phyloP scores from a whole-genome alignment of 2,329 filamentous ascomycete species.

The Microsporum canis region DNA sequence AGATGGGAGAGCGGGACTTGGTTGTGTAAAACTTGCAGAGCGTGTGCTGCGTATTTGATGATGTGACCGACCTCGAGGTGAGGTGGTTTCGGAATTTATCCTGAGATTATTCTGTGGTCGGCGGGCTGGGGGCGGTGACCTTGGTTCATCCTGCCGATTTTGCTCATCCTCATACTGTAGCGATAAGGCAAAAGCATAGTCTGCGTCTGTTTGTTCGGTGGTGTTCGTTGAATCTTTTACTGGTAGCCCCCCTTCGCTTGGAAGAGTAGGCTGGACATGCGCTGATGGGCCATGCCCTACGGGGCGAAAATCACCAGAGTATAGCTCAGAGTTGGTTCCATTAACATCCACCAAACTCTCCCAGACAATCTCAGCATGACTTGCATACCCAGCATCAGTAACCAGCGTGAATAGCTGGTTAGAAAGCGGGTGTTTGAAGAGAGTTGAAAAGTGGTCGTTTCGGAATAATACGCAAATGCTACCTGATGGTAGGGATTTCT shows the following conservation, averaged over 20 bases:
- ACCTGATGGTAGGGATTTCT: constrained; percentile 58
- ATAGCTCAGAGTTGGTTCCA: constrained; percentile 70
- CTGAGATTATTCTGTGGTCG: background rate
- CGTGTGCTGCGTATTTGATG: background rate
- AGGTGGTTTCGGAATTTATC: background rate
- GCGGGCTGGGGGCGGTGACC: constrained; percentile 4
- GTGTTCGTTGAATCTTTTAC: constrained; percentile 5
- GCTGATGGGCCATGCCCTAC: constrained; percentile 50
- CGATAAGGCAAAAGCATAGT: constrained; percentile 79
- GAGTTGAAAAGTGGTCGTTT: constrained; percentile 91
- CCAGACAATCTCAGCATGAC: constrained; percentile 88
- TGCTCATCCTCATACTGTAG: constrained; percentile 89
- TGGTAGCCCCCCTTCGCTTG: background rate
- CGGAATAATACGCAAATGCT: constrained; percentile 84
- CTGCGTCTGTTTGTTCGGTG: constrained; percentile 58
- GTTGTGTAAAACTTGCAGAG: constrained; percentile 10
- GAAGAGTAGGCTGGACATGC: constrained; percentile 7
- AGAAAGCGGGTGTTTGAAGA: constrained; percentile 77
- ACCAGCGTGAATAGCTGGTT: constrained; percentile 70
- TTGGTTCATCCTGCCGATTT: constrained; percentile 38
- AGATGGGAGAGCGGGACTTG: constrained; percentile 12
- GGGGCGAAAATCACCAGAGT: constrained; percentile 77
- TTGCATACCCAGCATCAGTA: constrained; percentile 82
- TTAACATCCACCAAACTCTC: constrained; percentile 83
- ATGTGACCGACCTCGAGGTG: background rate